phyloP scores from a whole-genome alignment of 2,329 filamentous ascomycete genomes.

The Fusarium sp. region DNA sequence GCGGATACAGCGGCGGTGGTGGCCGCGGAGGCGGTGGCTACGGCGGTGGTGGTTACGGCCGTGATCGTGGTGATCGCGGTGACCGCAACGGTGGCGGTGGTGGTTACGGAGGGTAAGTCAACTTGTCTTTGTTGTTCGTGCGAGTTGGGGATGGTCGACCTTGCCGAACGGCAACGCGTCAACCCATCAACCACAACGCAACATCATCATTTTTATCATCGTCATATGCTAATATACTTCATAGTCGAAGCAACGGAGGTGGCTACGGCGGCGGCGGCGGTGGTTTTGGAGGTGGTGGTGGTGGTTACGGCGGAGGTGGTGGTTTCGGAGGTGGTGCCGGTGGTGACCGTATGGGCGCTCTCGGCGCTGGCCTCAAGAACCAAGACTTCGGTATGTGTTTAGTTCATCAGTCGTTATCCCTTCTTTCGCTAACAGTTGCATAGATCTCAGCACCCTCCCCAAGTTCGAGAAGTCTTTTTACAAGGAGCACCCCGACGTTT shows the following conservation, averaged over 20 bases:
- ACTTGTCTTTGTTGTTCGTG: conserved; percentile 27
- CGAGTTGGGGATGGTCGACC: conserved; percentile 30
- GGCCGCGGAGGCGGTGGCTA: conserved; percentile 51
- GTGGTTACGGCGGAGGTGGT: conserved; percentile 55
- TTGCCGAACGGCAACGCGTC: conserved; percentile 15
- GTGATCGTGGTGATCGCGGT: conserved; percentile 60
- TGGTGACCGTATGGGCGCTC: conserved; percentile 93
- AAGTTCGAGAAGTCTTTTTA: conserved; percentile 99
- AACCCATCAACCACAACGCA: conserved; percentile 24
- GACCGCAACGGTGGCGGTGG: conserved; percentile 56
- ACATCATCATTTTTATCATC: conserved; percentile 6
- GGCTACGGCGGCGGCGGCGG: conserved; percentile 55
- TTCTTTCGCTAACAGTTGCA: conserved; percentile 45
- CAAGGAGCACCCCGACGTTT: conserved; percentile 89
- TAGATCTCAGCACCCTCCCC: conserved; percentile 82
- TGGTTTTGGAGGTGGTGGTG: conserved; percentile 53
- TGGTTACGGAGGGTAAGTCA: conserved; percentile 56
- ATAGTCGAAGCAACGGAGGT: conserved; percentile 61
- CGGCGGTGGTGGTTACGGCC: conserved; percentile 55
- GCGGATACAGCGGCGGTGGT: conserved; percentile 50
- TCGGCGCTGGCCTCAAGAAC: conserved; percentile 87
- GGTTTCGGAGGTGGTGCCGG: conserved; percentile 69
- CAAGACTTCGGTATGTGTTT: conserved; percentile 85
- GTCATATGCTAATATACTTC: conserved; percentile 53
- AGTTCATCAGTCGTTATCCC: conserved; percentile 37